Conservation (phyloP, 495 filamentous ascomycete species). For the Bacidia rubella region DNA sequence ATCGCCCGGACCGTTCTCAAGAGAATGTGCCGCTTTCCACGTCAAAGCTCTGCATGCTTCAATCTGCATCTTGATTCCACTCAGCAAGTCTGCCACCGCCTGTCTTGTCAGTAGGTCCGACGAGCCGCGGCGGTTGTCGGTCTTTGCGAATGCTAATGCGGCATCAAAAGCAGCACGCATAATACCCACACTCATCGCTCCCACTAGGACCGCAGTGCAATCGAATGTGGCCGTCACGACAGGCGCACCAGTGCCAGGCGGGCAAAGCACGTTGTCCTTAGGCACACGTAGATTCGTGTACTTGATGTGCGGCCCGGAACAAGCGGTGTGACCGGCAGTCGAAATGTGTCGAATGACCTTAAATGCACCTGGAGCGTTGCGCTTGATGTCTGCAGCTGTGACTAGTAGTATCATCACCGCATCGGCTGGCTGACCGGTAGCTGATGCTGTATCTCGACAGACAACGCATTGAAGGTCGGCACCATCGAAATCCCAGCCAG, state of each 20-base stretch:
- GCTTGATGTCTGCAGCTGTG: slow-evolving; percentile 30
- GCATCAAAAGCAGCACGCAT: slow-evolving; percentile 42
- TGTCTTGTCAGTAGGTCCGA: slow-evolving; percentile 33
- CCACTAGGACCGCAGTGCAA: slow-evolving; percentile 33
- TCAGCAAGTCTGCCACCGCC: slow-evolving; percentile 36
- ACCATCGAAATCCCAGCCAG: slow-evolving; percentile 38
- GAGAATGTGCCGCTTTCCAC: slow-evolving; percentile 35
- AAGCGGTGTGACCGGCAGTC: slow-evolving; percentile 32
- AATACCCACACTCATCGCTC: slow-evolving; percentile 39
- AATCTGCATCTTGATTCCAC: slow-evolving; percentile 38
- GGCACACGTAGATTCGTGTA: slow-evolving; percentile 37
- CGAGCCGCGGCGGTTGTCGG: slow-evolving; percentile 28
- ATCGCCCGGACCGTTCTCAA: slow-evolving; percentile 28
- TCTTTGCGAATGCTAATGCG: slow-evolving; percentile 34
- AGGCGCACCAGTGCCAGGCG: slow-evolving; percentile 28
- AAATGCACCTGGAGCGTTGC: slow-evolving; percentile 27
- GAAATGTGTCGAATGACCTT: slow-evolving; percentile 29
- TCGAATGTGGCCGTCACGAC: slow-evolving; percentile 30
- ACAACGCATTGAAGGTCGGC: slow-evolving; percentile 41
- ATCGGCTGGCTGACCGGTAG: slow-evolving; percentile 22
- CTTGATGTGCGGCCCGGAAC: slow-evolving; percentile 31
- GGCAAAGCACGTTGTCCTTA: slow-evolving; percentile 29
- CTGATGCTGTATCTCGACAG: slow-evolving; percentile 25
- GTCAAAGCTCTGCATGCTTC: slow-evolving; percentile 37
- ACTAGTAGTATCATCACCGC: slow-evolving; percentile 36